Evolutionary conservation across 495 filamentous ascomycete species (phyloP).

Genomic region (Niebla homalea): DNA sequence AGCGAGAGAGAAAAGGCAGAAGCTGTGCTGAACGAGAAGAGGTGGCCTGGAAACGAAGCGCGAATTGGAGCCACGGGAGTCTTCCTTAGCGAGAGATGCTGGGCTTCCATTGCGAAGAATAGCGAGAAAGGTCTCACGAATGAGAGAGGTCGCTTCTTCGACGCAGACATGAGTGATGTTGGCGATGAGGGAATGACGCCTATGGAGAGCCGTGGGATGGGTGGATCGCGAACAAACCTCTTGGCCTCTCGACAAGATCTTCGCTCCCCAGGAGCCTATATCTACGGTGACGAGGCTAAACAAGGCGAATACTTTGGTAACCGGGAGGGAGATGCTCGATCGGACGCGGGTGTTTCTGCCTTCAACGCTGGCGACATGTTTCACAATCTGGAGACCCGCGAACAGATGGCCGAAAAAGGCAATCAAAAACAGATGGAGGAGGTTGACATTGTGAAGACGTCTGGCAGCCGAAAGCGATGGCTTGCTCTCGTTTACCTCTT

Average conservation of each 20-base stretch:
- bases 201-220: constrained; percentile 36
- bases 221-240: constrained; percentile 58
- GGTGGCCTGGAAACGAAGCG: constrained; percentile 87
- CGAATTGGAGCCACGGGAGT: constrained; percentile 83
- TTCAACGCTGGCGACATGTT: constrained; percentile 95
- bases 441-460: constrained; percentile 69
- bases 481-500: constrained; percentile 73
- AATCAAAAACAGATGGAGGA: constrained; percentile 83
- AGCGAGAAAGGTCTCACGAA: constrained; percentile 40
- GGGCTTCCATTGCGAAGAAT: constrained; percentile 74
- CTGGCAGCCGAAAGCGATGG: constrained; percentile 82
- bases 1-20: constrained; percentile 90
- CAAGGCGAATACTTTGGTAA: constrained; percentile 69
- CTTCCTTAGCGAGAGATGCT: constrained; percentile 90
- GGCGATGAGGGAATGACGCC: constrained; percentile 34
- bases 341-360: constrained; percentile 79
- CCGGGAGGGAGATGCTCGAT: constrained; percentile 70
- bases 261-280: constrained; percentile 43
- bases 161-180: constrained; percentile 36
- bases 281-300: constrained; percentile 58
- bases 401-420: constrained; percentile 90
- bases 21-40: constrained; percentile 71
- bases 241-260: constrained; percentile 44
- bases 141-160: constrained; percentile 17
- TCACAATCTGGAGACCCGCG: constrained; percentile 81